Evolutionary conservation across 371 early-diverging fungal genomes (phyloP).

Genomic region (Paraphysoderma sedebokerense): DNA sequence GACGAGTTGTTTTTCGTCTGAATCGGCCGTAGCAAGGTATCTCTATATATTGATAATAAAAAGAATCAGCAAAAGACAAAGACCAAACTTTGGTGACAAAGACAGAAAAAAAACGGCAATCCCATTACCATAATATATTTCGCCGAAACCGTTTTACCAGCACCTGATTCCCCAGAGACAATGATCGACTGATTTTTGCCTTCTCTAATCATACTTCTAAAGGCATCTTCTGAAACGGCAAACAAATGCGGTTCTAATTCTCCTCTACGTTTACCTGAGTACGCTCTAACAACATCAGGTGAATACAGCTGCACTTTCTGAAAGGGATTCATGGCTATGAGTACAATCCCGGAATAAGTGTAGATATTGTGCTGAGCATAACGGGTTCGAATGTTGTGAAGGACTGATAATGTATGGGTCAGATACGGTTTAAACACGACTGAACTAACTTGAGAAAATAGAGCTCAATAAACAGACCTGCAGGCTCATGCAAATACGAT

Average conservation of each 20-base stretch:
- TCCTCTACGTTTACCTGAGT: slow-evolving; percentile 81
- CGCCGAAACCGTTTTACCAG: slow-evolving; percentile 3
- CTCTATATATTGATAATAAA: too few relatives aligned
- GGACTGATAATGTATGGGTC: slow-evolving; percentile 32
- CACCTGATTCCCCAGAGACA: slow-evolving; percentile 90
- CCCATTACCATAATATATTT: neutral
- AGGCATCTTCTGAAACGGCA: slow-evolving; percentile 96
- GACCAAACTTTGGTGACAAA: too few relatives aligned
- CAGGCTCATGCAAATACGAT: slow-evolving; percentile 79
- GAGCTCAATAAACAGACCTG: slow-evolving; percentile 51
- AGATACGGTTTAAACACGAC: too few relatives aligned
- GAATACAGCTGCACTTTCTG: slow-evolving; percentile 70
- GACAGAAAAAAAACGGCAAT: too few relatives aligned
- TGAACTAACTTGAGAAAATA: too few relatives aligned
- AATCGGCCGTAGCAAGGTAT: too few relatives aligned
- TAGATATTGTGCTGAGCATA: slow-evolving; percentile 85
- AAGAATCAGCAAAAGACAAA: too few relatives aligned
- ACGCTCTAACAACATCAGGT: slow-evolving; percentile 74
- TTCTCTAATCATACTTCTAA: slow-evolving; percentile 81
- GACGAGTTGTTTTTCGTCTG: slow-evolving; percentile 6
- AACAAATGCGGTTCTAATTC: slow-evolving; percentile 97
- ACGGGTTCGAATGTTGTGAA: slow-evolving; percentile 73
- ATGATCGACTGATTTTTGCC: slow-evolving; percentile 92
- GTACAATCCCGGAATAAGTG: slow-evolving; percentile 97
- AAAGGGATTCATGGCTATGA: slow-evolving; percentile 98